These are phyloP conservation scores for Huntiella moniliformis DNA, from an alignment of 2,329 filamentous ascomycete species.

Conservation along the genomic window DNA sequence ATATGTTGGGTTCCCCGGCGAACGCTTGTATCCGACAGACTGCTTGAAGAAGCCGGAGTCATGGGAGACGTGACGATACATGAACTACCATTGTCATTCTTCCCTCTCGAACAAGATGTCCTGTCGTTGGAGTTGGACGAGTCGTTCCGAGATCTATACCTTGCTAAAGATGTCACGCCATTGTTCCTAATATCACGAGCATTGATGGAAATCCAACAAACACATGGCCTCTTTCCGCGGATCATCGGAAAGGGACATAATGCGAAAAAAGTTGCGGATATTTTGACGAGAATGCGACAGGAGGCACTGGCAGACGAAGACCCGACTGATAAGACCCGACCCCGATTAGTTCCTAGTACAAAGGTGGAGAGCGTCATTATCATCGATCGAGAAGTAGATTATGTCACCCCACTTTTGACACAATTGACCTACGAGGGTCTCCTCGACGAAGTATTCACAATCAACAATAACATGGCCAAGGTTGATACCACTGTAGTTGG, in stretches of 20 bases:
- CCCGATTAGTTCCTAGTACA: slow-evolving; percentile 66
- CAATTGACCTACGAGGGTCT: slow-evolving; percentile 94
- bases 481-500: slow-evolving; percentile 82
- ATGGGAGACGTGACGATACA: slow-evolving; percentile 79
- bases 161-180: slow-evolving; percentile 80
- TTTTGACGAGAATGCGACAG: slow-evolving; percentile 78
- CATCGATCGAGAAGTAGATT: slow-evolving; percentile 87
- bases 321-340: slow-evolving; percentile 37
- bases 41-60: slow-evolving; percentile 83
- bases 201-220: slow-evolving; percentile 82
- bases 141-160: slow-evolving; percentile 70
- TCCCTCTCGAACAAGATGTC: slow-evolving; percentile 79
- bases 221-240: slow-evolving; percentile 81
- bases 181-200: slow-evolving; percentile 77
- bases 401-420: slow-evolving; percentile 77
- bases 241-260: slow-evolving; percentile 94
- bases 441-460: slow-evolving; percentile 82
- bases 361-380: slow-evolving; percentile 82
- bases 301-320: slow-evolving; percentile 70
- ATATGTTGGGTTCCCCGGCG: slow-evolving; percentile 91
- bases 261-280: slow-evolving; percentile 69
- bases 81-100: slow-evolving; percentile 75
- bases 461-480: slow-evolving; percentile 82
- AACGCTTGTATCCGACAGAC: slow-evolving; percentile 74
- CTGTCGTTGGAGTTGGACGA: slow-evolving; percentile 80